These are phyloP conservation scores for Phaeosphaeriaceae sp. DNA, from an alignment of 2,329 filamentous ascomycete genomes.

Conservation along the genomic window DNA sequence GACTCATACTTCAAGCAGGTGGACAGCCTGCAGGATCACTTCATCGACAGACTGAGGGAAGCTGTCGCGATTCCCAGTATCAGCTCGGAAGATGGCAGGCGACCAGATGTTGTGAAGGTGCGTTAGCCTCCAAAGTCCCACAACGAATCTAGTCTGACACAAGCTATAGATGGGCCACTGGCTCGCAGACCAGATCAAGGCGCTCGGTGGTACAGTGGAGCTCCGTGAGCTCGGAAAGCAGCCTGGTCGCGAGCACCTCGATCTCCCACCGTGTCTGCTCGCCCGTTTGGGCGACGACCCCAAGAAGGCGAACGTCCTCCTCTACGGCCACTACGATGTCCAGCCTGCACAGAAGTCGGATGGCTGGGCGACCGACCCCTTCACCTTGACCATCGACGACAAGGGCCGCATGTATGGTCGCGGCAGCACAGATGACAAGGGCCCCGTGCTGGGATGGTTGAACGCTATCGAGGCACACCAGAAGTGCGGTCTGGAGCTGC, in stretches of 20 bases:
- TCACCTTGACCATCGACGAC: conserved; percentile 83
- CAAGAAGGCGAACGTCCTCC: conserved; percentile 91
- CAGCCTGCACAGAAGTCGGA: conserved; percentile 93
- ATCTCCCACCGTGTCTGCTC: conserved; percentile 90
- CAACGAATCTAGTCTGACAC: conserved; percentile 1
- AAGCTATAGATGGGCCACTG: conserved; percentile 80
- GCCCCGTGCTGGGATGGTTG: conserved; percentile 94
- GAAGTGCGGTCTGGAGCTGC: conserved; percentile 91
- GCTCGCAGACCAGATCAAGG: conserved; percentile 81
- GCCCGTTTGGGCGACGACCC: conserved; percentile 91
- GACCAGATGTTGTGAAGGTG: conserved; percentile 86
- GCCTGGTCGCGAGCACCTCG: conserved; percentile 85
- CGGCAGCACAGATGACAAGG: conserved; percentile 97
- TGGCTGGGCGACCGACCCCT: conserved; percentile 95
- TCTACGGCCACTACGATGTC: conserved; percentile 99
- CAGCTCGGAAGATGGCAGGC: conserved; percentile 86
- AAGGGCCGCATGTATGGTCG: conserved; percentile 96
- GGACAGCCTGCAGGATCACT: conserved; percentile 77
- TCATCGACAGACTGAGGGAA: conserved; percentile 88
- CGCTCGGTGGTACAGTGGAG: conserved; percentile 85
- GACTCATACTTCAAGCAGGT: conserved; percentile 94
- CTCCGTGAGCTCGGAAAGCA: conserved; percentile 88
- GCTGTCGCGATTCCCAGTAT: conserved; percentile 97
- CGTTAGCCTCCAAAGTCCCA: background rate
- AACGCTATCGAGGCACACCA: conserved; percentile 98